phyloP scores from a whole-genome alignment of 2,329 filamentous ascomycete species.

The Hymenoscyphus repandus region DNA sequence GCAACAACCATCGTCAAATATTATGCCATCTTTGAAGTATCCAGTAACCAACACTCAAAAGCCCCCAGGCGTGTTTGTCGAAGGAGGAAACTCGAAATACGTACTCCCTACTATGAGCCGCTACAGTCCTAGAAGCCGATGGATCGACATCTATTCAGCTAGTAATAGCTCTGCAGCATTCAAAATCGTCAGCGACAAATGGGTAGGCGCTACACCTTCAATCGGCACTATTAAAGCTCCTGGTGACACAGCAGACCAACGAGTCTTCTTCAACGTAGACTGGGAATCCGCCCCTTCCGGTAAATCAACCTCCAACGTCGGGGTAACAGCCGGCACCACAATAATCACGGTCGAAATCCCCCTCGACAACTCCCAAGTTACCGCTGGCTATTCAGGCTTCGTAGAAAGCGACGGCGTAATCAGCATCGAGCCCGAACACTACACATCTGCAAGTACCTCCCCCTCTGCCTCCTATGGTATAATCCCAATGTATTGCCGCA shows the following conservation, averaged over 20 bases:
- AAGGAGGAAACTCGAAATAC: conserved; percentile 10
- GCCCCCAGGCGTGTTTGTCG: conserved; percentile 11
- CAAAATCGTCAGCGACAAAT: conserved; percentile 10
- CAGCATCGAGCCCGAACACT: conserved; percentile 48
- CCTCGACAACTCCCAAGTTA: conserved; percentile 6
- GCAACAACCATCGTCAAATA: conserved; percentile 14
- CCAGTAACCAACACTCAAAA: conserved; percentile 1
- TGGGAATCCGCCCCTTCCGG: conserved; percentile 7
- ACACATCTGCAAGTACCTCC: conserved; percentile 37
- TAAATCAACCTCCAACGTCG: conserved; percentile 10
- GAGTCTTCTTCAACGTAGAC: conserved; percentile 10
- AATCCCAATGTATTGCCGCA: conserved; percentile 51
- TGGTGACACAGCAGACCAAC: conserved; percentile 12
- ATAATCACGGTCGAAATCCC: conserved; percentile 7
- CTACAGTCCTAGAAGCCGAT: conserved; percentile 7
- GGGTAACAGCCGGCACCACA: conserved; percentile 5
- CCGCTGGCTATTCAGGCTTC: conserved; percentile 7
- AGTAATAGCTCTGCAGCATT: conserved; percentile 6
- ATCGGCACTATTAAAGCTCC: conserved; percentile 9
- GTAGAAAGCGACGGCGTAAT: conserved; percentile 35
- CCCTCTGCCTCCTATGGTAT: conserved; percentile 39
- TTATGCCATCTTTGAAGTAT: conserved; percentile 8
- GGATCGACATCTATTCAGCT: conserved; percentile 15
- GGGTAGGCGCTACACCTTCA: conserved; percentile 8
- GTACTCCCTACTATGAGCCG: conserved; percentile 10